These are phyloP conservation scores for Rhizopus delemar DNA, from an alignment of 371 early-diverging fungal genomes.

Conservation along the genomic window DNA sequence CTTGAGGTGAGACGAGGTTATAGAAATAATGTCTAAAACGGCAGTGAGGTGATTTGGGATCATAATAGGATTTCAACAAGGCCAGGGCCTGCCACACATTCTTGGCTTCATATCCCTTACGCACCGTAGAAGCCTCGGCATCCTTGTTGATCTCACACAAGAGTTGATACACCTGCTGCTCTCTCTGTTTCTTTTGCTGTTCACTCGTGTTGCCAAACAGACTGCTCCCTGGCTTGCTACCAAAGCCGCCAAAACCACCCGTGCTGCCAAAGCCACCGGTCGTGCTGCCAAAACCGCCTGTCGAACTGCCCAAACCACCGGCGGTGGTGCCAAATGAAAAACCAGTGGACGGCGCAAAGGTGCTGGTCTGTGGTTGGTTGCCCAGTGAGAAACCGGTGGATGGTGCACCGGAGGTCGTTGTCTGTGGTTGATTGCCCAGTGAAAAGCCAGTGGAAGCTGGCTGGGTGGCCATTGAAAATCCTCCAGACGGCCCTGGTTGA, in stretches of 20 bases:
- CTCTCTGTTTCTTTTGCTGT: conserved; percentile 32
- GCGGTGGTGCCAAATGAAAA: conserved; percentile 30
- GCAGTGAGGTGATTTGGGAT: conserved; percentile 76
- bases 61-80: conserved; percentile 74
- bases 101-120: conserved; percentile 32
- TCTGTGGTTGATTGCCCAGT: not conserved
- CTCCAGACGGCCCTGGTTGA: no score
- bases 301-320: no score
- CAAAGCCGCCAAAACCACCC: conserved; percentile 15
- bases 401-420: conserved; percentile 9
- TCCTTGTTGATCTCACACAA: conserved; percentile 30
- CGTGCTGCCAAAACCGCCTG: conserved; percentile 16
- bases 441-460: not conserved
- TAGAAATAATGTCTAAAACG: conserved; percentile 91
- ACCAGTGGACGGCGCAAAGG: conserved; percentile 7
- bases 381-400: conserved; percentile 6
- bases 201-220: not conserved
- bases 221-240: conserved; percentile 1
- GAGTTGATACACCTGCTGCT: conserved; percentile 35
- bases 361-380: not conserved
- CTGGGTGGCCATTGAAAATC: no score
- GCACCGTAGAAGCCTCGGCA: conserved; percentile 29
- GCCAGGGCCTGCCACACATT: conserved; percentile 61
- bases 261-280: conserved; percentile 11
- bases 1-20: conserved; percentile 80